A percentile compares a stretch with the other conserved stretches of the same genome.
These are phyloP conservation scores for Mikania micrantha DNA, from an alignment of 129 eudicot species.

Conservation along the genomic window DNA sequence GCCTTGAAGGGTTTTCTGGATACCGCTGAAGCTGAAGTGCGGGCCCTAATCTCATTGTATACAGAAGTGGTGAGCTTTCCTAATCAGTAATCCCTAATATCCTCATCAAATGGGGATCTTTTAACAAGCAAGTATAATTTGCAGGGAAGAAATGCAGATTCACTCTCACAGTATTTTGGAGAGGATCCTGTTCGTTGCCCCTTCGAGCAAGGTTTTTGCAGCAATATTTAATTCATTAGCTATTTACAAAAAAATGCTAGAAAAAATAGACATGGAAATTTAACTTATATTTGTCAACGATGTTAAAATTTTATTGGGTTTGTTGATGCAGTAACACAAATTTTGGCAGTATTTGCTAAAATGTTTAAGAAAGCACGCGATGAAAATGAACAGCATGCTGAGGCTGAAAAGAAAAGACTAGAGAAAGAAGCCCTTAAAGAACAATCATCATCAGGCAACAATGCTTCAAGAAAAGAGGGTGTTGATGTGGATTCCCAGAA, in stretches of 20 bases:
- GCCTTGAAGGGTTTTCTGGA: constrained; percentile 88
- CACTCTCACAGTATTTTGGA: constrained; percentile 90
- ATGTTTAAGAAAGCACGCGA: constrained; percentile 89
- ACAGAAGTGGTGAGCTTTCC: constrained; percentile 85
- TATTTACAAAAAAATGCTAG: neutral
- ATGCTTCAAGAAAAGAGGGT: constrained; percentile 35
- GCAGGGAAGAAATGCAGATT: constrained; percentile 98
- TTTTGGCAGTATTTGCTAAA: constrained; percentile 68
- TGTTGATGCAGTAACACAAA: constrained; percentile 75
- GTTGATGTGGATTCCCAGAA: constrained; percentile 29
- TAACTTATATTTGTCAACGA: neutral
- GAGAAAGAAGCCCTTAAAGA: constrained; percentile 92
- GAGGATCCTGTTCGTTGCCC: constrained; percentile 99
- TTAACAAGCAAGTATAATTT: constrained; percentile 16
- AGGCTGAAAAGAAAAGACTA: constrained; percentile 86
- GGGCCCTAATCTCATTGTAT: constrained; percentile 80
- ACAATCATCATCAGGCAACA: constrained; percentile 50
- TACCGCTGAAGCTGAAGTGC: constrained; percentile 98
- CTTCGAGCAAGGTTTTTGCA: constrained; percentile 79
- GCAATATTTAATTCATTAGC: neutral
- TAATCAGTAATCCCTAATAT: neutral
- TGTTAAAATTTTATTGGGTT: constrained; percentile 11
- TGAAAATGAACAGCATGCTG: constrained; percentile 84
- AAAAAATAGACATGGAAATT: neutral
- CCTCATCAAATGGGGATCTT: constrained; percentile 6